Evolutionary conservation across 805 yeast genomes (phyloP), one percentile per base, ranked within the genome.

Genomic region (Ogataea degrootiae): DNA sequence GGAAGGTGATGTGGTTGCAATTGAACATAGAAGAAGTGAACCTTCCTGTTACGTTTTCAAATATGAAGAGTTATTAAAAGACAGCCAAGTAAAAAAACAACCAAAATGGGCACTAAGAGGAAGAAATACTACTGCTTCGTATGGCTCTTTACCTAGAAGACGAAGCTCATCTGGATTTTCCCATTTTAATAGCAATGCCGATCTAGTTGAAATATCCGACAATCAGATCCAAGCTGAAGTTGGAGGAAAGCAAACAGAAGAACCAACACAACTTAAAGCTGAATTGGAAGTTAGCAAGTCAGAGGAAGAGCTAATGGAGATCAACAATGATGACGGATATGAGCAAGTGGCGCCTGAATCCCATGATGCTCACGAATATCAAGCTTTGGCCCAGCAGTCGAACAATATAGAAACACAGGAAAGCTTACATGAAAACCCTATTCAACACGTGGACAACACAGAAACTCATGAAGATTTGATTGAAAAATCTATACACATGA

Each of bases 1-100:
- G 48, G 60, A 65, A 1, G 72, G 68, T 2, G 94, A 87, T 63
- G 80, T 76, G 48, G 92, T 91, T 0, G 49, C 73, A 8, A 69
- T 54, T 15, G 89, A 82, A 53, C 94, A 86, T 58, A 51, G 58
- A n/a, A 62, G 66, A 45, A 60, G 77, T 43, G 62, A 67, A 21
- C 71, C 69, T 2, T 57, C 68, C 26, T 73, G 85, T 61, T 65
- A 69, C 52, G 65, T 72, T 36, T 73, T 74, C 46, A 52, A 59
- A 5, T 47, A 42, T 34, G 43, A 41, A 11, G 29, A 43, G 16
- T 17, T 38, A 17, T 3, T 19, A 11, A 26, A 26, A 26, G 31
- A 9, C 12, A 15, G 23, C 5, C 15, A n/a, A 33, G 6, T 14
- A n/a, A 16, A 33, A 26, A 14, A 21, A 2, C 8, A 19, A 8